phyloP scores from a whole-genome alignment of 305 asterid genomes.

The Fraxinus greggii region DNA sequence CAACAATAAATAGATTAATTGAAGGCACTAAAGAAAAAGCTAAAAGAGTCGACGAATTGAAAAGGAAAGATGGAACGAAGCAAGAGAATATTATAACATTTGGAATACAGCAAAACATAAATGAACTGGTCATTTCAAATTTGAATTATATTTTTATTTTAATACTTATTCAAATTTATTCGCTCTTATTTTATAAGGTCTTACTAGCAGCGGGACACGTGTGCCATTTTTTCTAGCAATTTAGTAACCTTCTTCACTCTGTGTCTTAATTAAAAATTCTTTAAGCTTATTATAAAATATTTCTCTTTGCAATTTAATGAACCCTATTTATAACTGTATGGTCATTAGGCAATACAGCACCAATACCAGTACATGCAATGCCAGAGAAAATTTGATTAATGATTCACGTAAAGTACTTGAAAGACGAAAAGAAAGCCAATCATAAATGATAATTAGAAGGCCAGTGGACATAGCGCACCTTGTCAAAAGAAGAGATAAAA shows the following conservation, averaged over 20 bases:
- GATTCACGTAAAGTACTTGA: neutral
- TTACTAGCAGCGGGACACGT: neutral
- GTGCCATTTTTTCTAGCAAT: neutral
- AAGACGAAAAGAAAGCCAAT: neutral
- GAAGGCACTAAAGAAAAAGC: neutral
- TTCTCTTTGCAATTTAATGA: conserved; percentile 2
- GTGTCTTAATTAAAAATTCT: neutral
- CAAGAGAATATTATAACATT: neutral
- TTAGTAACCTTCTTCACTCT: neutral
- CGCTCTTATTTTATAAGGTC: neutral
- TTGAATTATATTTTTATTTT: neutral
- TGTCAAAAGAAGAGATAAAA: conserved; percentile 38
- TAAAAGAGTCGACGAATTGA: neutral
- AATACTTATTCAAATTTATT: neutral
- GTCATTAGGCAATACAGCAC: neutral
- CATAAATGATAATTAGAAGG: neutral
- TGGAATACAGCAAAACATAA: neutral
- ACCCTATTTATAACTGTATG: neutral
- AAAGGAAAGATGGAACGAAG: neutral
- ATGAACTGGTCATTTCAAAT: neutral
- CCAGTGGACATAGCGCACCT: conserved; percentile 29
- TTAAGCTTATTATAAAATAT: neutral
- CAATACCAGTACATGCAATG: neutral
- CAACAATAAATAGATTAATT: neutral
- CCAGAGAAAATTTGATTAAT: neutral